A percentile compares a stretch with the other conserved stretches of the same genome.
Evolutionary conservation across 306 rosid species (phyloP).

Genomic region (Fragaria ananassa): DNA sequence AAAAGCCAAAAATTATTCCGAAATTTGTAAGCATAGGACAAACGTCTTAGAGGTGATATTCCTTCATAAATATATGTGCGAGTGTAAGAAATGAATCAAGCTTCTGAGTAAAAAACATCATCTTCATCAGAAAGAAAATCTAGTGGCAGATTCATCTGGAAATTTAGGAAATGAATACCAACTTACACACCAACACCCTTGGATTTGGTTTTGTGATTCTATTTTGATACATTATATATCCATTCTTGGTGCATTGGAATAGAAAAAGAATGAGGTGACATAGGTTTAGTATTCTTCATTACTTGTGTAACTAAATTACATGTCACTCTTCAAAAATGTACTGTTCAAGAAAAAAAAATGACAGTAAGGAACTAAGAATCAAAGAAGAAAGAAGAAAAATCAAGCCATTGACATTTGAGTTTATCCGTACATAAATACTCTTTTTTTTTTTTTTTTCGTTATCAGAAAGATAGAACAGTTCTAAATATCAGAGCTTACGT

Average conservation of each 20-base stretch:
- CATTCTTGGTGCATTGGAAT: no score
- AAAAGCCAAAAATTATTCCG: neutral
- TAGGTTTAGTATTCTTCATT: no score
- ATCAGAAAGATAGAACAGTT: neutral
- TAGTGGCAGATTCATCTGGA: neutral
- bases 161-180: neutral
- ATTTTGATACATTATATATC: neutral
- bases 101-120: no score
- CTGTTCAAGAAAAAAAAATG: neutral
- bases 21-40: neutral
- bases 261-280: no score
- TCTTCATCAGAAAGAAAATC: neutral
- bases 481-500: neutral
- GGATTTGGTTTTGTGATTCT: neutral
- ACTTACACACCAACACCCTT: neutral
- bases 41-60: conserved; percentile 4
- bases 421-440: neutral
- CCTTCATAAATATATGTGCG: neutral
- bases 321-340: no score
- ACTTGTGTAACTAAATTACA: neutral
- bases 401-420: neutral
- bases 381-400: neutral
- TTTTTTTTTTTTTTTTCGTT: neutral
- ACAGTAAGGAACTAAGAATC: neutral
- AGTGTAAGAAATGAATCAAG: no score